Conservation (phyloP, 768 basidiomycete species). For the Macrolepiota dolichaula region DNA sequence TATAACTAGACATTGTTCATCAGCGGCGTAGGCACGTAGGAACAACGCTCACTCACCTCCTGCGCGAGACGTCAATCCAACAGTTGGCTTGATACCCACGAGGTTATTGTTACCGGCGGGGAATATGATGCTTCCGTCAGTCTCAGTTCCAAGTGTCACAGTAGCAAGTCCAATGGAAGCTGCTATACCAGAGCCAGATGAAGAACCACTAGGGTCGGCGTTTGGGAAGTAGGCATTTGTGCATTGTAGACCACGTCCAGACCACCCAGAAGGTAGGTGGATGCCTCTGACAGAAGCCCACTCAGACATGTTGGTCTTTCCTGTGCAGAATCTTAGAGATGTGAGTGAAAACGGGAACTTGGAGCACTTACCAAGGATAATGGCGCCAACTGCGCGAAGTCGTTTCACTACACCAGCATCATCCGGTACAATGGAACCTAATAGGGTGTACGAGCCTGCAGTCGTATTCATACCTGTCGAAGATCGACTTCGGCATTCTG, state of each 20-base stretch:
- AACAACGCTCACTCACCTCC: constrained; percentile 25
- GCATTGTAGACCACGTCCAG: constrained; percentile 54
- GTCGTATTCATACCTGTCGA: too few species aligned
- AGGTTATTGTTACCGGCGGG: too few species aligned
- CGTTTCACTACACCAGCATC: constrained; percentile 46
- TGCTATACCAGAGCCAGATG: too few species aligned
- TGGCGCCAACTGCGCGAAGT: constrained; percentile 37
- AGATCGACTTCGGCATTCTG: too few species aligned
- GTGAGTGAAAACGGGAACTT: too few species aligned
- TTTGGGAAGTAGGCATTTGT: constrained; percentile 48
- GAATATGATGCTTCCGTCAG: too few species aligned
- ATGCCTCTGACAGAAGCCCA: constrained; percentile 47
- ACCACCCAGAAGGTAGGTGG: constrained; percentile 52
- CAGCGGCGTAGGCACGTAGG: neutral
- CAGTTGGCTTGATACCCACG: too few species aligned
- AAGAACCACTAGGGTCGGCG: constrained; percentile 55
- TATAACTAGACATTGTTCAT: too few species aligned
- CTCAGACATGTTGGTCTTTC: constrained; percentile 56
- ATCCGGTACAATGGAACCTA: constrained; percentile 41
- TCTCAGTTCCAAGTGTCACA: too few species aligned
- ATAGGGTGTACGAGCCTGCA: constrained; percentile 40
- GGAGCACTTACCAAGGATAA: constrained; percentile 34
- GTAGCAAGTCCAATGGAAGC: too few species aligned
- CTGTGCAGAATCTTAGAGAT: constrained; percentile 20
- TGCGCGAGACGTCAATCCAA: too few species aligned